These are phyloP conservation scores for Zymoseptoria ardabiliae DNA, from an alignment of 2,329 filamentous ascomycete genomes.

Conservation along the genomic window DNA sequence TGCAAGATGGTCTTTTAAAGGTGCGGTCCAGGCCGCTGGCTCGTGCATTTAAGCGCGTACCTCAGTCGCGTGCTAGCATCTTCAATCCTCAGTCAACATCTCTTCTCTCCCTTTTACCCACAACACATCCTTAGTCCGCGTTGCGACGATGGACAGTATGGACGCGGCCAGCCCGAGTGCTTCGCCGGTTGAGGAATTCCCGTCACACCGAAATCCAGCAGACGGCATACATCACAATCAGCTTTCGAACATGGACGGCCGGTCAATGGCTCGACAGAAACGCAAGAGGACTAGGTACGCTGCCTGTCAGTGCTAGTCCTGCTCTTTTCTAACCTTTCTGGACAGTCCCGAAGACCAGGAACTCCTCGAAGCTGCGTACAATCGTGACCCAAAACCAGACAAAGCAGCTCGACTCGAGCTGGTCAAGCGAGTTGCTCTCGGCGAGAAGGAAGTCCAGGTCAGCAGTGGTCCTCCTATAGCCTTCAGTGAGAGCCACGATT, in stretches of 20 bases:
- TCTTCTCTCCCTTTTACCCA: not conserved
- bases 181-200: not conserved
- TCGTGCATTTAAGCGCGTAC: not conserved
- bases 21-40: not conserved
- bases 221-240: slow-evolving; percentile 2
- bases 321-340: not conserved
- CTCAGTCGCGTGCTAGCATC: not conserved
- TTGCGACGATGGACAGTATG: not conserved
- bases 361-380: slow-evolving; percentile 78
- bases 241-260: slow-evolving; percentile 50
- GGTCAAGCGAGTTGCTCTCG: slow-evolving; percentile 75
- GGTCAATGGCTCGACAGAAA: slow-evolving; percentile 53
- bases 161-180: not conserved
- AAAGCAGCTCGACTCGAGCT: slow-evolving; percentile 80
- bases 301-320: not conserved
- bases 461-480: slow-evolving; percentile 28
- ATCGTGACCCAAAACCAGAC: slow-evolving; percentile 80
- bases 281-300: slow-evolving; percentile 54
- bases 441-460: slow-evolving; percentile 96
- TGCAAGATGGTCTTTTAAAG: not conserved
- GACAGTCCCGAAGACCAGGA: slow-evolving; percentile 77
- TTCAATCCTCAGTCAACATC: not conserved
- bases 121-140: not conserved
- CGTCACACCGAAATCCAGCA: not conserved
- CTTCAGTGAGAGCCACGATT: not conserved